A percentile compares a stretch with the other conserved stretches of the same genome.
Conservation (phyloP, 257 asterid genomes). For the Ehretia macrophylla region DNA sequence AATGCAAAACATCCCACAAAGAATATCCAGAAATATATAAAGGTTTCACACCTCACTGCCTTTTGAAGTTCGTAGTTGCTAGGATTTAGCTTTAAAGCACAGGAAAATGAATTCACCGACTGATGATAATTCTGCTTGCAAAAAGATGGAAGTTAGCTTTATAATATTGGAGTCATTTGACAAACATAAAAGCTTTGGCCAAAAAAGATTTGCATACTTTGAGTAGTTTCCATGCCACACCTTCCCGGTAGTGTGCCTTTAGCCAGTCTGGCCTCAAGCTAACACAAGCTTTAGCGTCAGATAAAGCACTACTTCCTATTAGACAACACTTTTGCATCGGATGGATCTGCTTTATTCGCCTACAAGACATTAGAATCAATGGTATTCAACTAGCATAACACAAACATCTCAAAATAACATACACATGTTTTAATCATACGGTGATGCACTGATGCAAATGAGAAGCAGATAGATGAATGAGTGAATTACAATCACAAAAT, state of each 20-base stretch:
- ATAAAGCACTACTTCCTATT: slow-evolving; percentile 24
- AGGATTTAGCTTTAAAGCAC: neutral
- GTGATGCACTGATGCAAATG: too few relatives aligned
- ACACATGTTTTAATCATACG: too few relatives aligned
- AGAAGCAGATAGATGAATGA: too few relatives aligned
- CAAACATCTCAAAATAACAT: too few relatives aligned
- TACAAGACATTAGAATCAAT: neutral
- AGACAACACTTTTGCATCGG: neutral
- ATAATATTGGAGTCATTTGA: too few relatives aligned
- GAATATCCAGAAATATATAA: neutral
- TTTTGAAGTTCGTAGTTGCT: neutral
- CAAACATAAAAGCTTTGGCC: neutral
- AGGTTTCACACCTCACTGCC: neutral
- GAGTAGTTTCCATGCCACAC: slow-evolving; percentile 24
- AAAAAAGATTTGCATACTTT: neutral
- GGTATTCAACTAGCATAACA: too few relatives aligned
- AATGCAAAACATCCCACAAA: neutral
- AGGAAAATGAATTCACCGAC: neutral
- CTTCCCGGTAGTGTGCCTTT: slow-evolving; percentile 29
- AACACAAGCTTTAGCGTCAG: slow-evolving; percentile 29
- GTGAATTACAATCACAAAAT: too few relatives aligned
- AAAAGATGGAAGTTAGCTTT: neutral
- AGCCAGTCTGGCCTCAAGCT: slow-evolving; percentile 18
- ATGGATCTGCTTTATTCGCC: neutral
- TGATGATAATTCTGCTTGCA: neutral